Conservation (phyloP, 495 filamentous ascomycete species). For the Podospora pseudopauciseta region DNA sequence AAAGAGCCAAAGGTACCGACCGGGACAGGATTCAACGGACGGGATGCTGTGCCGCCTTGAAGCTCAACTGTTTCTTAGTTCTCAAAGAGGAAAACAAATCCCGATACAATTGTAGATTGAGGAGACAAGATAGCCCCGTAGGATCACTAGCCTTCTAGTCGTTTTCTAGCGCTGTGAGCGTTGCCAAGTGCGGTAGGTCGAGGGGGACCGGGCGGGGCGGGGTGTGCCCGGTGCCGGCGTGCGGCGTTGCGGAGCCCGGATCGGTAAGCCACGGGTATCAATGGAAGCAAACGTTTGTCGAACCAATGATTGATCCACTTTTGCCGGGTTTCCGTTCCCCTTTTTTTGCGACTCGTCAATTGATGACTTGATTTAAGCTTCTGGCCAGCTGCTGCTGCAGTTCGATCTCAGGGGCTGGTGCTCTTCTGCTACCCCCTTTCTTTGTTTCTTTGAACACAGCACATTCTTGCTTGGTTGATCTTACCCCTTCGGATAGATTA, state of each 20-base stretch:
- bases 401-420: background rate
- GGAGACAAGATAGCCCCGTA: background rate
- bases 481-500: background rate
- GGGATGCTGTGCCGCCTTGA: background rate
- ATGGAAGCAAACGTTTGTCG: background rate
- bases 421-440: background rate
- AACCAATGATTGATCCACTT: background rate
- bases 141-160: background rate
- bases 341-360: background rate
- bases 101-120: background rate
- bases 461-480: background rate
- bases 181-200: background rate
- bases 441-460: background rate
- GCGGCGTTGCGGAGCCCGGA: conserved; percentile 5
- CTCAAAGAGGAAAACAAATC: background rate
- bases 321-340: background rate
- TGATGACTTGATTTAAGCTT: background rate
- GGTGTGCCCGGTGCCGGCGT: background rate
- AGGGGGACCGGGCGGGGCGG: no score
- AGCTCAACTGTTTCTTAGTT: background rate
- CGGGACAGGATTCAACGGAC: background rate
- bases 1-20: background rate
- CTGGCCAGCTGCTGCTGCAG: no score
- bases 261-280: background rate
- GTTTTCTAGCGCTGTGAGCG: background rate